Percentiles rank a stretch among this genome's conserved stretches.
These are phyloP conservation scores for Chiua virens DNA, from an alignment of 768 basidiomycete species.

Conservation along the genomic window DNA sequence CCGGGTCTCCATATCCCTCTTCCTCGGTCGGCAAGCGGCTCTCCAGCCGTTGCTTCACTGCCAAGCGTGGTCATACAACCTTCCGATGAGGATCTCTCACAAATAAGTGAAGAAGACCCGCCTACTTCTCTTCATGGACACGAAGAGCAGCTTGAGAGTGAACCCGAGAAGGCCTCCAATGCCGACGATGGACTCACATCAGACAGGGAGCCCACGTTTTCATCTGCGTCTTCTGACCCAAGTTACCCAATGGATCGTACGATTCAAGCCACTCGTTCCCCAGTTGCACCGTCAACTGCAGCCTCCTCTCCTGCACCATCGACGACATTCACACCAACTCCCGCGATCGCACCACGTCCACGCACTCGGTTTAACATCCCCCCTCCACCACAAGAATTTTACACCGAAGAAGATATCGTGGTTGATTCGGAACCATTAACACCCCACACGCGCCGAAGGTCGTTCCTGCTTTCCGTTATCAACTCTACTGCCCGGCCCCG, in stretches of 20 bases:
- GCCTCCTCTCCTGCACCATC: constrained; percentile 59
- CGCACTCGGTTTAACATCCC: constrained; percentile 63
- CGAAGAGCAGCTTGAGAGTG: constrained; percentile 20
- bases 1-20: constrained; percentile 49
- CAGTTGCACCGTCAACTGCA: constrained; percentile 38
- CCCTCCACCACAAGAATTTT: constrained; percentile 41
- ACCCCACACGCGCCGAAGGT: constrained; percentile 70
- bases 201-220: constrained; percentile 64
- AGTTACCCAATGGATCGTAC: constrained; percentile 31
- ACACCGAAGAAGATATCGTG: constrained; percentile 33
- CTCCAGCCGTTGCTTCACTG: constrained; percentile 42
- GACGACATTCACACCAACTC: constrained; percentile 65
- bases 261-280: constrained; percentile 32
- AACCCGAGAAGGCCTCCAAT: constrained; percentile 19
- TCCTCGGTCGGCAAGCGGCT: constrained; percentile 50
- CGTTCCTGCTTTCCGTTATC: constrained; percentile 82
- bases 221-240: constrained; percentile 56
- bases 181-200: constrained; percentile 27
- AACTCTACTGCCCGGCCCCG: constrained; percentile 79
- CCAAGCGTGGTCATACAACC: constrained; percentile 25
- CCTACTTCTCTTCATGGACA: neutral
- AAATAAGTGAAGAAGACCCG: constrained; percentile 13
- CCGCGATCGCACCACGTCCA: constrained; percentile 58
- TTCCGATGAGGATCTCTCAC: constrained; percentile 16
- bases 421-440: constrained; percentile 54